Percentiles rank a stretch among this genome's conserved stretches.
Conservation (phyloP, 106 monocot genomes). For the Phalaenopsis aphrodite region DNA sequence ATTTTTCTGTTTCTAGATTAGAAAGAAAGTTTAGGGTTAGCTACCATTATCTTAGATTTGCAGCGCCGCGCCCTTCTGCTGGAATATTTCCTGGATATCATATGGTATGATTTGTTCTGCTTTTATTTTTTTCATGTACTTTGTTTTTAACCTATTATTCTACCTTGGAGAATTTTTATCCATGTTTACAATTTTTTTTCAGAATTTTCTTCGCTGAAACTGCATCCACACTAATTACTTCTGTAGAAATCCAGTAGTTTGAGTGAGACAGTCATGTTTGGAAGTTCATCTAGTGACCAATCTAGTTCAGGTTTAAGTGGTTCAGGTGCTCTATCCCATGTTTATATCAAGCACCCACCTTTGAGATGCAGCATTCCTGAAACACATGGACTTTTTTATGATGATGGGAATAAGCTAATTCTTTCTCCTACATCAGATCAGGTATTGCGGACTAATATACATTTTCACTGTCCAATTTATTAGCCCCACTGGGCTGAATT, state of each 20-base stretch:
- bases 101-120: neutral
- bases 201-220: neutral
- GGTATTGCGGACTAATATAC: slow-evolving; percentile 25
- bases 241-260: neutral
- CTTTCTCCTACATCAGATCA: slow-evolving; percentile 92
- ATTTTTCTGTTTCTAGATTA: slow-evolving; percentile 3
- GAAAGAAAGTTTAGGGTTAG: neutral
- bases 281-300: slow-evolving; percentile 22
- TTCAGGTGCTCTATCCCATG: slow-evolving; percentile 83
- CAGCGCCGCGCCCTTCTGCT: neutral
- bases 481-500: neutral
- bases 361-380: slow-evolving; percentile 83
- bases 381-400: slow-evolving; percentile 84
- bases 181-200: neutral
- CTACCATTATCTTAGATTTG: neutral
- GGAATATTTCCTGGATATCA: slow-evolving; percentile 5
- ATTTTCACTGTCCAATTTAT: neutral
- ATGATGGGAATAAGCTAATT: slow-evolving; percentile 92
- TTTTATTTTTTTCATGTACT: neutral
- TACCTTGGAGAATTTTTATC: neutral
- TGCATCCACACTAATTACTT: neutral
- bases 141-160: neutral
- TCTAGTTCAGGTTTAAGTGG: slow-evolving; percentile 29
- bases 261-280: slow-evolving; percentile 15
- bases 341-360: slow-evolving; percentile 89